A percentile compares a stretch with the other conserved stretches of the same genome.
Evolutionary conservation across 148 eudicot species (phyloP).

Genomic region (Selenicereus undatus): DNA sequence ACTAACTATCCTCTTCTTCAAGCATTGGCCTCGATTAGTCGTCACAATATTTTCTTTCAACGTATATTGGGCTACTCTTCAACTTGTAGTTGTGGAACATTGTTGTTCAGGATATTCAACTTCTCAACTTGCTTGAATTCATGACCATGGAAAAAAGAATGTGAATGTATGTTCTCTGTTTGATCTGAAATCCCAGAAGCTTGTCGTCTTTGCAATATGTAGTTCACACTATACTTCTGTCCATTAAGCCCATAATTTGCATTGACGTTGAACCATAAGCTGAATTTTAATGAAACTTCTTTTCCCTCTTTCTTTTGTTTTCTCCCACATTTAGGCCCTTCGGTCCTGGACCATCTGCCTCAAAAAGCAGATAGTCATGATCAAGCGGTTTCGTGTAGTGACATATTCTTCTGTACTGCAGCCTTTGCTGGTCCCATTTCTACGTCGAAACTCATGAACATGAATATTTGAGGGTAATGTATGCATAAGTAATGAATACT

Average conservation of each 20-base stretch:
- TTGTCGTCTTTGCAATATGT: neutral
- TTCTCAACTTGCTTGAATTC: neutral
- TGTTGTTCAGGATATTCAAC: constrained; percentile 3
- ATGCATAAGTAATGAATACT: constrained; percentile 11
- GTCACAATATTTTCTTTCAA: neutral
- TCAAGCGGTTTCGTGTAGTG: constrained; percentile 28
- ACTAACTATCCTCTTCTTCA: neutral
- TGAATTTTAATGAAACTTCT: neutral
- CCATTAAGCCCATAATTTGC: neutral
- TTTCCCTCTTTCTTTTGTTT: constrained; percentile 3
- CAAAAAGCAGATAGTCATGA: constrained; percentile 5
- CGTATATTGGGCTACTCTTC: neutral
- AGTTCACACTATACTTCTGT: neutral
- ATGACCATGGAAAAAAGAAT: neutral
- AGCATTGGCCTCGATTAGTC: neutral
- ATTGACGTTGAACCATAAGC: constrained; percentile 4
- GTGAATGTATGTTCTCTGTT: neutral
- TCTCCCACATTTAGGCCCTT: neutral
- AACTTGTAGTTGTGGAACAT: neutral
- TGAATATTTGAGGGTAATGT: neutral
- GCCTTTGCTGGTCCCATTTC: neutral
- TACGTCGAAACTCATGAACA: neutral
- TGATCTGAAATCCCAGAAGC: constrained; percentile 4
- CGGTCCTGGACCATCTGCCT: constrained; percentile 5
- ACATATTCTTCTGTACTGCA: neutral